Evolutionary conservation across 768 basidiomycete species (phyloP).

Genomic region (Fomitopsis pulvina): DNA sequence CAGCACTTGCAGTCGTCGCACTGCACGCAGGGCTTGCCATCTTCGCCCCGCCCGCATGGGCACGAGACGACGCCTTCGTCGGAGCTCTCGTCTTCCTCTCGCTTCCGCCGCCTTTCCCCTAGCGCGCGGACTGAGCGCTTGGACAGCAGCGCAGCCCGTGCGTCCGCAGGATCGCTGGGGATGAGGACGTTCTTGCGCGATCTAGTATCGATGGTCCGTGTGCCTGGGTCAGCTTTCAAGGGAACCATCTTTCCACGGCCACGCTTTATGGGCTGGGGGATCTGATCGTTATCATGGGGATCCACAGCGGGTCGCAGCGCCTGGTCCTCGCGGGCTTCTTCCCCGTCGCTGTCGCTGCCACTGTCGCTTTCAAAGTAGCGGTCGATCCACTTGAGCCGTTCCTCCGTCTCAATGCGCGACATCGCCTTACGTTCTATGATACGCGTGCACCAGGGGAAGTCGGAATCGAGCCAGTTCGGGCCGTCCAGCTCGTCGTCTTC

Average conservation of each 20-base stretch:
- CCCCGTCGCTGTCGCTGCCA: constrained; percentile 40
- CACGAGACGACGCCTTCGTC: constrained; percentile 49
- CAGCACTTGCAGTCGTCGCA: constrained; percentile 76
- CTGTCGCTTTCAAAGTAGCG: constrained; percentile 69
- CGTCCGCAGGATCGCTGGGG: constrained; percentile 70
- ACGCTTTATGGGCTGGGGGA: constrained; percentile 26
- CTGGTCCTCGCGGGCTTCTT: constrained; percentile 26
- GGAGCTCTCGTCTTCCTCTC: constrained; percentile 30
- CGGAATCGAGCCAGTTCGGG: constrained; percentile 74
- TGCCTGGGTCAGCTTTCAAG: constrained; percentile 34
- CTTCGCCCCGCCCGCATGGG: constrained; percentile 59
- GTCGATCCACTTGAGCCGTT: constrained; percentile 60
- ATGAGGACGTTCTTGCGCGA: constrained; percentile 33
- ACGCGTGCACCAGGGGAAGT: constrained; percentile 73
- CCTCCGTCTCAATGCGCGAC: constrained; percentile 48
- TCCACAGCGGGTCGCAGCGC: constrained; percentile 25
- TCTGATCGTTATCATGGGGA: constrained; percentile 17
- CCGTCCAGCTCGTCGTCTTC: constrained; percentile 28
- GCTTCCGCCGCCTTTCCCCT: constrained; percentile 35
- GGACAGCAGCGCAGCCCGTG: constrained; percentile 63
- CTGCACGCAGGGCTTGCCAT: constrained; percentile 73
- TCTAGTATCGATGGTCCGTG: not conserved
- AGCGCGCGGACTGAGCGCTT: constrained; percentile 63
- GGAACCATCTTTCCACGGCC: constrained; percentile 62
- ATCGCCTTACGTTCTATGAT: constrained; percentile 47